Percentiles rank a stretch among this genome's conserved stretches.
These are phyloP conservation scores for Talaromyces wortmannii DNA, from an alignment of 495 filamentous ascomycete genomes.

Conservation along the genomic window DNA sequence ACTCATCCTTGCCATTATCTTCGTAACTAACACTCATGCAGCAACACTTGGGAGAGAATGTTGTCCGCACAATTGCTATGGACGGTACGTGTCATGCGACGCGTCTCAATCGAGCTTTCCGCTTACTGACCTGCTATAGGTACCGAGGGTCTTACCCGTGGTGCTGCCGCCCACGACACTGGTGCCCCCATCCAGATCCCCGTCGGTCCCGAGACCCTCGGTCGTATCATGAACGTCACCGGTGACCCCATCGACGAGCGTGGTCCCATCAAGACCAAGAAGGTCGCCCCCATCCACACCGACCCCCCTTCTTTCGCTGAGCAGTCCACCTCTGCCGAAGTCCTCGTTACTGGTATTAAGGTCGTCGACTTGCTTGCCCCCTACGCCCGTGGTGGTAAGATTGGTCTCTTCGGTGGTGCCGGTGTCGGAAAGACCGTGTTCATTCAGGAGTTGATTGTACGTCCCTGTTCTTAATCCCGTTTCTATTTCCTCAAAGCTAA, in stretches of 20 bases:
- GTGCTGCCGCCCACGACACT: conserved; percentile 75
- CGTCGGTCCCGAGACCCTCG: conserved; percentile 89
- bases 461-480: conserved; percentile 14
- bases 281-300: conserved; percentile 85
- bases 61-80: conserved; percentile 99
- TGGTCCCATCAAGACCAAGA: conserved; percentile 89
- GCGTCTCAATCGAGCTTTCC: conserved; percentile 1
- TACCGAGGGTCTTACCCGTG: conserved; percentile 98
- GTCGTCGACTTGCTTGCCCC: conserved; percentile 97
- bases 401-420: conserved; percentile 99
- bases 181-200: conserved; percentile 95
- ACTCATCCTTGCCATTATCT: neutral
- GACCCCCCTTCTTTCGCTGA: conserved; percentile 87
- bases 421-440: conserved; percentile 99
- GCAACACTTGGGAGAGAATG: conserved; percentile 99
- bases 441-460: conserved; percentile 97
- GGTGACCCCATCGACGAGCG: conserved; percentile 99
- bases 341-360: conserved; percentile 99
- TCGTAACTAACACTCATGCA: conserved; percentile 20
- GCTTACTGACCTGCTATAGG: conserved; percentile 45
- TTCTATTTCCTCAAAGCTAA: conserved; percentile 9
- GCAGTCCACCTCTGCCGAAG: conserved; percentile 91
- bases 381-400: conserved; percentile 99
- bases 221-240: conserved; percentile 99
- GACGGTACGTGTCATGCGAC: conserved; percentile 64